Evolutionary conservation across 2,329 filamentous ascomycete genomes (phyloP), one percentile per base, ranked within the genome.

Genomic region (Epichloe bromicola): DNA sequence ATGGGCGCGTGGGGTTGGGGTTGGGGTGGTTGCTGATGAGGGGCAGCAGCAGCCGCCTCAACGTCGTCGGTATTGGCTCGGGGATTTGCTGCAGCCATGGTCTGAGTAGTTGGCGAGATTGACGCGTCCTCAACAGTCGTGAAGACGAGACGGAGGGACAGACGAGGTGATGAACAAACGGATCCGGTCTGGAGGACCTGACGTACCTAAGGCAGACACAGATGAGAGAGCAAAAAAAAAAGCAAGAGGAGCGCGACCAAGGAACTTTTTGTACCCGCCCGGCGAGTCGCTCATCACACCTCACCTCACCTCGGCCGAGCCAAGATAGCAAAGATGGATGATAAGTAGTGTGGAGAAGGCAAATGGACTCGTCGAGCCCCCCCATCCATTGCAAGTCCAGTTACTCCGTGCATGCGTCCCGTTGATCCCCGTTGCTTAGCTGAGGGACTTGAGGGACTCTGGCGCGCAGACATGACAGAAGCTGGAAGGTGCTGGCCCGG

Each of bases 261-360:
- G 33, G 17, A 34, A 51, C 43, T 53, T 53, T 51, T 53, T 51
- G 51, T 53, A 53, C 44, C 45, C 39, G 48, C 48, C 23, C 48
- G 44, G 51, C 45, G 43, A 17, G 43, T 17, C 43, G 51, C 43
- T 38, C 23, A 26, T 26, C 23, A 7, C 23, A 26, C 23, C 23
- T 20, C 20, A 20, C 4, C 20, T 26, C 23, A 23, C 8, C 42
- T 39, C 26, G 40, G 7, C 37, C 40, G 23, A 33, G 26, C 26
- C 37, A n/a, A 23, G 23, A 23, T 23, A 6, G 23, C 23, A 1
- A 23, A 23, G 23, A 23, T 23, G 1, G 23, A 23, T 23, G 23
- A 23, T 23, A 23, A 23, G 23, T 6, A 2, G 23, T 23, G 23
- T 23, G 23, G 23, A 20, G 1, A 1, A 20, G 20, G 20, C 20